A percentile compares a stretch with the other conserved stretches of the same genome.
These are phyloP conservation scores for Fomitopsis palustris DNA, from an alignment of 1,284 basidiomycete genomes.

Conservation along the genomic window DNA sequence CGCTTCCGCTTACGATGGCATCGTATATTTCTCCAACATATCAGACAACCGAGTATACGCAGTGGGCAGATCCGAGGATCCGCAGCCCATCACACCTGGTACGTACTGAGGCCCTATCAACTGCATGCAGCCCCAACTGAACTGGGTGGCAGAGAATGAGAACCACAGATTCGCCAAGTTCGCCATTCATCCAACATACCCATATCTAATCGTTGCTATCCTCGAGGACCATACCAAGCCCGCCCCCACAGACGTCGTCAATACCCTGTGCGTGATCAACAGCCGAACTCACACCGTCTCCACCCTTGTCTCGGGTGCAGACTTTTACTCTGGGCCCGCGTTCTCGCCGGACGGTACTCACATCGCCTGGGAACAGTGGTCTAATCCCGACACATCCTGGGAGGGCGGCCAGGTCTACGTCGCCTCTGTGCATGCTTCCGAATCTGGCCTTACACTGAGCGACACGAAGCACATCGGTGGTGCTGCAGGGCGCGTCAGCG, in stretches of 20 bases:
- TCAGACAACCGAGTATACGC: slow-evolving; percentile 48
- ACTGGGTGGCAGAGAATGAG: not conserved
- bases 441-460: slow-evolving; percentile 27
- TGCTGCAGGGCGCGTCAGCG: slow-evolving; percentile 42
- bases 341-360: slow-evolving; percentile 68
- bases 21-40: slow-evolving; percentile 55
- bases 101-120: not conserved
- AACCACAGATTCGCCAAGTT: slow-evolving; percentile 49
- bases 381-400: slow-evolving; percentile 82
- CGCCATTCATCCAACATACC: slow-evolving; percentile 43
- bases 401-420: slow-evolving; percentile 62
- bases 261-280: slow-evolving; percentile 55
- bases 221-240: slow-evolving; percentile 69
- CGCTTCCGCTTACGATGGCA: slow-evolving; percentile 46
- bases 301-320: slow-evolving; percentile 49
- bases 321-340: slow-evolving; percentile 62
- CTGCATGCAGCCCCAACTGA: not conserved
- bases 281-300: slow-evolving; percentile 36
- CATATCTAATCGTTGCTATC: slow-evolving; percentile 49
- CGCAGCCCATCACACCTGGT: slow-evolving; percentile 61
- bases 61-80: slow-evolving; percentile 32
- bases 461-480: slow-evolving; percentile 46
- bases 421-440: slow-evolving; percentile 34
- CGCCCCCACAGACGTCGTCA: slow-evolving; percentile 50
- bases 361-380: slow-evolving; percentile 73